phyloP scores from a whole-genome alignment of 1,139 yeast genomes.

The Suhomyces choctaworum region DNA sequence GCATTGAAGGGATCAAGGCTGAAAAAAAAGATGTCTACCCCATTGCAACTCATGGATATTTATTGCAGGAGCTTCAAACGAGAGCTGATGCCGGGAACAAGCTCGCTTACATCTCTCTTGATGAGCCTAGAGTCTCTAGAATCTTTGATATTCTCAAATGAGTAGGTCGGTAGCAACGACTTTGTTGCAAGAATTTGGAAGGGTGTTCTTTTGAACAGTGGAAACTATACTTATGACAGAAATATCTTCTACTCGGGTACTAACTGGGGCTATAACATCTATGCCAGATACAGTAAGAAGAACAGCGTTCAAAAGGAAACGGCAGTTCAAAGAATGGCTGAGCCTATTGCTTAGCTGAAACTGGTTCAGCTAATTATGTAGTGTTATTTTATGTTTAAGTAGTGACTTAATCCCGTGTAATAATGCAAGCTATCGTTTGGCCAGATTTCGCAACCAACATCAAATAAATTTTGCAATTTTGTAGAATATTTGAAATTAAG shows the following conservation, averaged over 20 bases:
- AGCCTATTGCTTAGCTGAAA: too few species aligned
- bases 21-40: conserved; percentile 29
- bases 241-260: conserved; percentile 22
- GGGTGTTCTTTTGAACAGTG: conserved; percentile 14
- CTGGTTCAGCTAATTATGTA: too few species aligned
- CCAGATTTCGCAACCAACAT: too few species aligned
- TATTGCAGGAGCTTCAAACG: conserved; percentile 36
- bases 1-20: conserved; percentile 38
- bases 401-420: too few species aligned
- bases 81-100: conserved; percentile 42
- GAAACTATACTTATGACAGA: conserved; percentile 18
- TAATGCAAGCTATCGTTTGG: too few species aligned
- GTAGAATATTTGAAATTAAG: too few species aligned
- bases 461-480: too few species aligned
- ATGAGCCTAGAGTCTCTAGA: conserved; percentile 21
- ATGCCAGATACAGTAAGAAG: conserved; percentile 4
- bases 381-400: too few species aligned
- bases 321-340: conserved; percentile 2
- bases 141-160: conserved; percentile 3
- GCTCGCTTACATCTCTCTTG: conserved; percentile 22
- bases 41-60: conserved; percentile 26
- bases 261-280: conserved; percentile 37
- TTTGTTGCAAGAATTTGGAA: conserved; percentile 18
- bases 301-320: conserved; percentile 5
- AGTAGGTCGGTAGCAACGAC: conserved; percentile 13